Base-by-base conservation (phyloP, 768 basidiomycete genomes). In the Russula sp. region DNA sequence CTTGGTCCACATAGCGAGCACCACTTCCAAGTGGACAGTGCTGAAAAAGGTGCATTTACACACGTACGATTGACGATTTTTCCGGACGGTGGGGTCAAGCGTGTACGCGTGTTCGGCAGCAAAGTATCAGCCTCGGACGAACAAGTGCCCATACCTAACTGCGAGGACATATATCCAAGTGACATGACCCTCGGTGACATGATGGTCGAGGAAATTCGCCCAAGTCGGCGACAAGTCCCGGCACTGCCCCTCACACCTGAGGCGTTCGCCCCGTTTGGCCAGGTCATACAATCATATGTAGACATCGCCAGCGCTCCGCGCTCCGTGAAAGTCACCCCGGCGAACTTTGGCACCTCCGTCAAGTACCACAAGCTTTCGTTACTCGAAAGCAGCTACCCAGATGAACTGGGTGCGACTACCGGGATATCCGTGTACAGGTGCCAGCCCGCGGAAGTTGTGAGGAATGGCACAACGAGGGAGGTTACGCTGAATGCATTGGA, bases 71-170 rank as follows among this genome's bases (percentile, higher is more conserved):
- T 97, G 63, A 92, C 89, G 20, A 96, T 97, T 69, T 83, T 89
- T 72, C 97, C 97, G 1, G 96, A 99, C 70, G 97, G 97, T 48
- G 97, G 97, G 31, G 76, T 98, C 71, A 98, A 98, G 76, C 84
- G 97, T 27, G 78, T 99, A n/a, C 83, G 97, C 63, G 74, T 97
- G 77, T 85, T 67, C 93, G 97, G 6, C 76, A 79, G 58, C 81
- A 83, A 53, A 79, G 79, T 49, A 71, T 70, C 32, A 68, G 62
- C 37, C 54, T 63, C 34, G 16, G 63, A 34, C 9, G 47, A 51
- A 20, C 49, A 37, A 14, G 18, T 64, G 13, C 27, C n/a, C 13
- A n/a, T 42, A 34, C 32, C 37, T n/a, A 32, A 34, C 34, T 45
- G 51, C 16, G 59, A 64, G 11, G 18, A 37, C 34, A 54, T 18